A percentile compares a stretch with the other conserved stretches of the same genome.
Conservation (phyloP, 2,329 filamentous ascomycete genomes). For the Verruconis gallopava region DNA sequence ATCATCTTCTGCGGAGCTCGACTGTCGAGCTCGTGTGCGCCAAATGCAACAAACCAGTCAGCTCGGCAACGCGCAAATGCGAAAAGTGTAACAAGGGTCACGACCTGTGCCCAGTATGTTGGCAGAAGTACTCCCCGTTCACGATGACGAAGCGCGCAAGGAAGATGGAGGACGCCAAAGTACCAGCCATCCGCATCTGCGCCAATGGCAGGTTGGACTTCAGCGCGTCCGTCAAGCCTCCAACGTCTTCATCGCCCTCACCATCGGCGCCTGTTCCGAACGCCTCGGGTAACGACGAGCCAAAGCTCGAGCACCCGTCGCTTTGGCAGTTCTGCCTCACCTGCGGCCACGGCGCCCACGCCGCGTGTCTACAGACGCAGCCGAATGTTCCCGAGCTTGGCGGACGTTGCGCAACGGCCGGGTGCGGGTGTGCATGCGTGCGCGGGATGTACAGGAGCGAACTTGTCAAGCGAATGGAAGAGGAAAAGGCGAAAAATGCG, state of each 20-base stretch:
- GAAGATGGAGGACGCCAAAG: slow-evolving; percentile 14
- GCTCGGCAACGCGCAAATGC: slow-evolving; percentile 39
- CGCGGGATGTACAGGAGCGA: slow-evolving; percentile 30
- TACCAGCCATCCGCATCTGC: slow-evolving; percentile 1
- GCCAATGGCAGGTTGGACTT: background rate
- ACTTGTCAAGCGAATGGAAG: slow-evolving; percentile 19
- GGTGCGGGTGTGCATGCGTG: slow-evolving; percentile 48
- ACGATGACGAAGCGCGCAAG: slow-evolving; percentile 21
- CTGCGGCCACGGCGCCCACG: slow-evolving; percentile 49
- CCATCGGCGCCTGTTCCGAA: too few species aligned
- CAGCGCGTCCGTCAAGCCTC: too few species aligned
- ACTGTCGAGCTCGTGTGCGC: slow-evolving; percentile 42
- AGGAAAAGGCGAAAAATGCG: slow-evolving; percentile 22
- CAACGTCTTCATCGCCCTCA: too few species aligned
- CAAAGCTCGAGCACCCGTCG: too few species aligned
- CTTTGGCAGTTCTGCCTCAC: slow-evolving; percentile 46
- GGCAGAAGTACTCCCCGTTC: slow-evolving; percentile 29
- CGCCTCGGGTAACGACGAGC: too few species aligned
- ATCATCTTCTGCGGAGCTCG: slow-evolving; percentile 38
- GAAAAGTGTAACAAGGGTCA: slow-evolving; percentile 34
- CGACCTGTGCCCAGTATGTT: slow-evolving; percentile 32
- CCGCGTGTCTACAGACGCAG: slow-evolving; percentile 44
- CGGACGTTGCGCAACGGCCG: slow-evolving; percentile 44
- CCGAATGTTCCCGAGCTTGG: slow-evolving; percentile 35
- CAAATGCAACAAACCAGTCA: slow-evolving; percentile 43